These are phyloP conservation scores for Antrodiella citrinella DNA, from an alignment of 768 basidiomycete species.

Conservation along the genomic window DNA sequence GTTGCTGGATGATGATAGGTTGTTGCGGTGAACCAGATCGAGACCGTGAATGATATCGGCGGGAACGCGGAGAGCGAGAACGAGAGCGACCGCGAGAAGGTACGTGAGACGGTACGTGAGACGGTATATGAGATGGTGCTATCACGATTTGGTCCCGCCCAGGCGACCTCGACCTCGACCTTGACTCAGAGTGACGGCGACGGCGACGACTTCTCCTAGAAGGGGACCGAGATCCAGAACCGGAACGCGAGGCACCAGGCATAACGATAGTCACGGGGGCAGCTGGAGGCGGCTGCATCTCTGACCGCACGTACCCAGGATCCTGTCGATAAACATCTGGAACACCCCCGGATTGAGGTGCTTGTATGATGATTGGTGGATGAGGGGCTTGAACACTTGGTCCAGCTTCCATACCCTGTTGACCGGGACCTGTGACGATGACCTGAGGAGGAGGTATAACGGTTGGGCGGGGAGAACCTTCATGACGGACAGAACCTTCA, in stretches of 20 bases:
- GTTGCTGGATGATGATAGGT: too few relatives aligned
- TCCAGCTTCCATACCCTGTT: neutral
- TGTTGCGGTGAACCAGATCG: conserved; percentile 4
- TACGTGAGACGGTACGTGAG: conserved; percentile 1
- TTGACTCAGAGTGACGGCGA: neutral
- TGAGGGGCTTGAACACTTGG: neutral
- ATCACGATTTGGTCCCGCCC: neutral
- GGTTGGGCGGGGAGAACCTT: neutral
- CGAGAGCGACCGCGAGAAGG: conserved; percentile 19
- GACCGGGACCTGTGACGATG: neutral
- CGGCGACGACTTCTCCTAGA: neutral
- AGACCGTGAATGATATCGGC: neutral
- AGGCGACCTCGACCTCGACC: conserved; percentile 2
- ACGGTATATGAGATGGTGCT: conserved; percentile 4
- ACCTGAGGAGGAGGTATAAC: neutral
- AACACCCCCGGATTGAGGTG: neutral
- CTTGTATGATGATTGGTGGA: neutral
- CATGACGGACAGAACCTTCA: neutral
- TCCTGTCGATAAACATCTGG: neutral
- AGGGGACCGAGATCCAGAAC: neutral
- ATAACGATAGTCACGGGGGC: neutral
- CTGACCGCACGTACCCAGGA: neutral
- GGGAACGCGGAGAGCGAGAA: conserved; percentile 9
- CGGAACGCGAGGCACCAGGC: neutral
- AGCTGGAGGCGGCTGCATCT: neutral